phyloP scores from a whole-genome alignment of 2,329 filamentous ascomycete species.

The Aspergillus flavus region DNA sequence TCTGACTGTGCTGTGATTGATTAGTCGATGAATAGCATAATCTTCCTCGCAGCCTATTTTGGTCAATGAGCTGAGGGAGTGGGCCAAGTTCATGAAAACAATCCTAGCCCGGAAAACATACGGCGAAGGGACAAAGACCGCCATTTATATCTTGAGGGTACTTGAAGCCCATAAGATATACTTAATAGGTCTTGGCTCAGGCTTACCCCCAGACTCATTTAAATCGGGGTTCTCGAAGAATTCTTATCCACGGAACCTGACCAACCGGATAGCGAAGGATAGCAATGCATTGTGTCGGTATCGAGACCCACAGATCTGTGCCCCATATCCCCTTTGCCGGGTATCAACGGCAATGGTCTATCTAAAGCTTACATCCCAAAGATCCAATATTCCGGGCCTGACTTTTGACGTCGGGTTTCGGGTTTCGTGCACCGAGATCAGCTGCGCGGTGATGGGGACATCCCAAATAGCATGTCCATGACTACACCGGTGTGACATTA shows the following conservation, averaged over 20 bases:
- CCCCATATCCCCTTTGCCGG: neutral
- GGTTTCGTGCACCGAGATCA: neutral
- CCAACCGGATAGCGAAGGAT: neutral
- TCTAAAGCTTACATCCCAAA: neutral
- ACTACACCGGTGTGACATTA: neutral
- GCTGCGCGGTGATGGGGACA: neutral
- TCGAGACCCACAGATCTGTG: neutral
- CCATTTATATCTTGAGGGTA: neutral
- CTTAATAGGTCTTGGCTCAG: neutral
- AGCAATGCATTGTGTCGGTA: neutral
- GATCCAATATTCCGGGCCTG: neutral
- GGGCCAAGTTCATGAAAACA: neutral
- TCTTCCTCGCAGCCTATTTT: too few relatives aligned
- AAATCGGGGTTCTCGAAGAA: neutral
- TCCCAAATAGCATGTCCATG: neutral
- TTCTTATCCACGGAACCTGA: neutral
- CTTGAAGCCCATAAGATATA: too few relatives aligned
- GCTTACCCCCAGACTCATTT: neutral
- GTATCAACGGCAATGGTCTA: neutral
- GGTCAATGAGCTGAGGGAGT: neutral
- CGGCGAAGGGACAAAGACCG: too few relatives aligned
- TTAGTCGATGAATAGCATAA: too few relatives aligned
- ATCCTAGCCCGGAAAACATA: too few relatives aligned
- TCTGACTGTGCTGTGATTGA: too few relatives aligned
- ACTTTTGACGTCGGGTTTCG: neutral